These are phyloP conservation scores for Umbilicus rupestris DNA, from an alignment of 164 flowering plant species.

Conservation along the genomic window DNA sequence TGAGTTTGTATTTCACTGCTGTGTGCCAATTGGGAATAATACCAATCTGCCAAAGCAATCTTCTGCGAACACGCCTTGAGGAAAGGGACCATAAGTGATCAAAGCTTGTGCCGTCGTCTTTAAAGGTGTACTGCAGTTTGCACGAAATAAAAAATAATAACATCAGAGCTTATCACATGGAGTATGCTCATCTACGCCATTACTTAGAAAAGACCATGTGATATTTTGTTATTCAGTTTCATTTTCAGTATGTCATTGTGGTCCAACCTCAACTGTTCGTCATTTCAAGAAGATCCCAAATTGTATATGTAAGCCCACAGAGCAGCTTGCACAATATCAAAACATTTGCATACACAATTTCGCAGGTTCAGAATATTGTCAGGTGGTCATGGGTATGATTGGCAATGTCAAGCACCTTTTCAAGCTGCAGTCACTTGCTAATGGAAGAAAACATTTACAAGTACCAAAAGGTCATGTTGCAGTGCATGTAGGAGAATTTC, in stretches of 20 bases:
- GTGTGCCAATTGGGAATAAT: background rate
- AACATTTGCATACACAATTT: too few relatives aligned
- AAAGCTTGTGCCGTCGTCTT: background rate
- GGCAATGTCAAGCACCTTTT: too few relatives aligned
- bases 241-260: conserved; percentile 1
- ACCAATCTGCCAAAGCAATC: background rate
- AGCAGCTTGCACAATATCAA: too few relatives aligned
- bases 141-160: background rate
- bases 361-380: too few relatives aligned
- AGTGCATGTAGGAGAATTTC: too few relatives aligned
- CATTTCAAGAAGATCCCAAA: too few relatives aligned
- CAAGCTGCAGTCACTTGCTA: too few relatives aligned
- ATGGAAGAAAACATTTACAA: too few relatives aligned
- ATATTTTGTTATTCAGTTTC: background rate
- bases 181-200: background rate
- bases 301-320: too few relatives aligned
- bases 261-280: background rate
- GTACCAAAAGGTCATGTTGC: too few relatives aligned
- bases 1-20: background rate
- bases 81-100: background rate
- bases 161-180: background rate
- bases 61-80: background rate
- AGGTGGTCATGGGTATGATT: too few relatives aligned
- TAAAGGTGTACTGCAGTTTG: background rate
- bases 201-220: conserved; percentile 2